Percentiles rank a stretch among this genome's conserved stretches.
Evolutionary conservation across 257 asterid species (phyloP).

Genomic region (Striga asiatica): DNA sequence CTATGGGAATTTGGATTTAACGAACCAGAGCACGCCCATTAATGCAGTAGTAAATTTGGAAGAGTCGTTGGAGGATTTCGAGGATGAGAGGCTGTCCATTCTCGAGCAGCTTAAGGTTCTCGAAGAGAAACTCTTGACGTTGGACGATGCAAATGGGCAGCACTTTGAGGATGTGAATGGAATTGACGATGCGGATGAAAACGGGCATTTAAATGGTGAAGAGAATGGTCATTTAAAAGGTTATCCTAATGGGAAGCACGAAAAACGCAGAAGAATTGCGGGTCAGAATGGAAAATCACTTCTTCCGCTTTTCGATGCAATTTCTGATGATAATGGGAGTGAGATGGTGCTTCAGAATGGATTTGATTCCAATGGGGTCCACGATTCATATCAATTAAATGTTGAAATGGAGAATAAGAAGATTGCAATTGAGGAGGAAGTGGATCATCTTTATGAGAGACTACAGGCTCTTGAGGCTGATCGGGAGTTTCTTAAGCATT

Average conservation of each 20-base stretch:
- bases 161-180: constrained; percentile 37
- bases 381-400: constrained; percentile 22
- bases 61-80: constrained; percentile 77
- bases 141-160: constrained; percentile 40
- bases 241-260: constrained; percentile 33
- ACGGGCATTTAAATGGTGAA: constrained; percentile 21
- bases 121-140: constrained; percentile 64
- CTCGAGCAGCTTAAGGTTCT: constrained; percentile 77
- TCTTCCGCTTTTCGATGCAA: constrained; percentile 85
- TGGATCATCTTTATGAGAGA: constrained; percentile 78
- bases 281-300: constrained; percentile 58
- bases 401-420: constrained; percentile 38
- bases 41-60: constrained; percentile 61
- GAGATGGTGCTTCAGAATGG: constrained; percentile 23
- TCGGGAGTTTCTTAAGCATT: constrained; percentile 78
- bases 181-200: constrained; percentile 14
- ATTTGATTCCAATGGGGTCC: constrained; percentile 28
- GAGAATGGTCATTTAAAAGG: constrained; percentile 39
- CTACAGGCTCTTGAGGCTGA: constrained; percentile 93
- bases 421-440: constrained; percentile 67
- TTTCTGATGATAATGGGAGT: constrained; percentile 42
- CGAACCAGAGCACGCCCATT: constrained; percentile 42
- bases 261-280: constrained; percentile 19
- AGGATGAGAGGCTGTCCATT: constrained; percentile 77
- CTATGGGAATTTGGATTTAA: constrained; percentile 26